phyloP scores from a whole-genome alignment of 140 eudicot species.

The Erigeron philadelphicus region DNA sequence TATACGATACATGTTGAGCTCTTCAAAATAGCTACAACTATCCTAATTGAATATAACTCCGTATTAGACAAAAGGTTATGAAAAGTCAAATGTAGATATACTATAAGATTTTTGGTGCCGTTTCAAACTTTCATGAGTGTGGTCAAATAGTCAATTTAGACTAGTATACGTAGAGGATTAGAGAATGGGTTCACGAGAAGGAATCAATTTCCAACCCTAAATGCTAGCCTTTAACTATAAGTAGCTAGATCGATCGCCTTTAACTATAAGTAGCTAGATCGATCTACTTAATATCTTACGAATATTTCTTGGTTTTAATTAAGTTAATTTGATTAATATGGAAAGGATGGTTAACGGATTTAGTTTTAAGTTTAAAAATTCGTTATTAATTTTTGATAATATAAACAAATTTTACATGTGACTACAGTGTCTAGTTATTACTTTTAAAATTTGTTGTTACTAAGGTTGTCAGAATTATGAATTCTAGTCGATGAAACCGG shows the following conservation, averaged over 20 bases:
- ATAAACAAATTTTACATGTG: too few species aligned
- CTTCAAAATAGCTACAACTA: conserved; percentile 19
- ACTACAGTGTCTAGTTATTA: too few species aligned
- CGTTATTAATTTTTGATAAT: too few species aligned
- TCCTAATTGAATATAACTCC: too few species aligned
- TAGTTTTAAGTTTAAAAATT: too few species aligned
- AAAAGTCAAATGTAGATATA: conserved; percentile 23
- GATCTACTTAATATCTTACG: background rate
- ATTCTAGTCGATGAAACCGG: too few species aligned
- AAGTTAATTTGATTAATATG: background rate
- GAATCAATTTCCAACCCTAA: conserved; percentile 18
- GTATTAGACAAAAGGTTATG: conserved; percentile 13
- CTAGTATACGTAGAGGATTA: conserved; percentile 24
- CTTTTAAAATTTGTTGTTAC: too few species aligned
- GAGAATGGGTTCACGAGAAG: conserved; percentile 25
- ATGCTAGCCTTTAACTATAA: conserved; percentile 8
- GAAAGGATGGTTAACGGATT: background rate
- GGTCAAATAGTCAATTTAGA: conserved; percentile 20
- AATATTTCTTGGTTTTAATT: background rate
- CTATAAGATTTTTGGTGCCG: conserved; percentile 21
- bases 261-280: background rate
- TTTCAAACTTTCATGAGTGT: conserved; percentile 25
- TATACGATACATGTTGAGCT: conserved; percentile 16
- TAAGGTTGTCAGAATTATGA: too few species aligned
- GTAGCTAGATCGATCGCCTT: too few species aligned